These are phyloP conservation scores for Quercus dentata DNA, from an alignment of 306 rosid species.

Conservation along the genomic window DNA sequence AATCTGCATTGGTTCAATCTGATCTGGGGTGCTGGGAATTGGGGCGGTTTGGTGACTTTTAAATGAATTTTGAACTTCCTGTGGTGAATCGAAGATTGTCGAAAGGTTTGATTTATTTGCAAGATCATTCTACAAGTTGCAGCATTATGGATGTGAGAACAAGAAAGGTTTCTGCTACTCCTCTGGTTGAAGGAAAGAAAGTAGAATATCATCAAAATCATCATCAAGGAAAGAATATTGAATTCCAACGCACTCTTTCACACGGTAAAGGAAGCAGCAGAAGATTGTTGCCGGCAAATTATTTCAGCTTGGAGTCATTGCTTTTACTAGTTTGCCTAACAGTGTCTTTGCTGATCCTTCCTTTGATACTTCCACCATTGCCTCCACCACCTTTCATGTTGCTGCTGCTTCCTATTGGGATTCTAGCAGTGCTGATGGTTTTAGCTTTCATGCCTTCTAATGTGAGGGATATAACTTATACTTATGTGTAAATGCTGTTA, in stretches of 20 bases:
- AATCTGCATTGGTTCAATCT: neutral
- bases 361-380: slow-evolving; percentile 55
- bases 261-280: slow-evolving; percentile 33
- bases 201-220: neutral
- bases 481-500: slow-evolving; percentile 30
- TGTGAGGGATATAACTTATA: slow-evolving; percentile 34
- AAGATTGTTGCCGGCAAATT: slow-evolving; percentile 31
- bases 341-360: slow-evolving; percentile 47
- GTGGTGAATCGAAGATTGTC: slow-evolving; percentile 8
- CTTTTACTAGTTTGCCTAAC: slow-evolving; percentile 44
- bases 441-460: slow-evolving; percentile 62
- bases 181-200: slow-evolving; percentile 4
- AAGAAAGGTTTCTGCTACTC: neutral
- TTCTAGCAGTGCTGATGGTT: slow-evolving; percentile 43
- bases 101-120: slow-evolving; percentile 10
- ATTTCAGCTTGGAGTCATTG: slow-evolving; percentile 45
- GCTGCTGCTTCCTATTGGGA: slow-evolving; percentile 46
- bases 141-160: slow-evolving; percentile 6
- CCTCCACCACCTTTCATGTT: slow-evolving; percentile 58
- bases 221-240: slow-evolving; percentile 15
- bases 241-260: slow-evolving; percentile 26
- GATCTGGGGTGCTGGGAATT: slow-evolving; percentile 1
- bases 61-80: slow-evolving; percentile 22
- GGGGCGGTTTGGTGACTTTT: neutral
- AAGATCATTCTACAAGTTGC: neutral